Percentiles rank a stretch among this genome's conserved stretches.
phyloP scores from a whole-genome alignment of 371 early-diverging fungal species.

The Mortierella sp. region DNA sequence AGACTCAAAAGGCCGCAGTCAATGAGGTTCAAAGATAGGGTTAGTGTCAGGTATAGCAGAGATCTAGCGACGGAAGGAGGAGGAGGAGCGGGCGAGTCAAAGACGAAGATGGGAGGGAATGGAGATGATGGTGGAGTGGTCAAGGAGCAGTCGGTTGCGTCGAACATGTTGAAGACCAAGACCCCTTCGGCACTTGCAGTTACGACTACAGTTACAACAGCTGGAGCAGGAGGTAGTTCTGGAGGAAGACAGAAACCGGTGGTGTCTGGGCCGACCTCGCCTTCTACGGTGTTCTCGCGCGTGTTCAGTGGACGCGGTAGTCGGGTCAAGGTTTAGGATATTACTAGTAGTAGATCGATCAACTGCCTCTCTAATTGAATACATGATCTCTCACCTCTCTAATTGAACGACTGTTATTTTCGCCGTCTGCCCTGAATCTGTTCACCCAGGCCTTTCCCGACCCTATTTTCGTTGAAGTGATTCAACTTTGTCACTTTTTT shows the following conservation, averaged over 20 bases:
- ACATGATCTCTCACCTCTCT: neutral
- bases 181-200: neutral
- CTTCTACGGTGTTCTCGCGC: neutral
- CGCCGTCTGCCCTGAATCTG: neutral
- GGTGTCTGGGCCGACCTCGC: neutral
- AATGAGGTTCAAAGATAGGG: neutral
- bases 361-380: neutral
- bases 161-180: neutral
- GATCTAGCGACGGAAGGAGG: neutral
- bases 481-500: neutral
- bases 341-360: neutral
- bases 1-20: neutral
- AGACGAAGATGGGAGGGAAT: neutral
- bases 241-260: neutral
- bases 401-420: neutral
- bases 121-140: neutral
- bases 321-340: neutral
- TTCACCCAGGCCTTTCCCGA: neutral
- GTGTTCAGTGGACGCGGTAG: neutral
- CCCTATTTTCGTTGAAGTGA: slow-evolving; percentile 6
- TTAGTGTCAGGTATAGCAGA: neutral
- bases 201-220: neutral
- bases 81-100: too few species aligned
- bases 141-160: slow-evolving; percentile 9
- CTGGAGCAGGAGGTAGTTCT: neutral